These are phyloP conservation scores for Coelastrella sp. DNA, from an alignment of 139 green algal species.

Conservation along the genomic window DNA sequence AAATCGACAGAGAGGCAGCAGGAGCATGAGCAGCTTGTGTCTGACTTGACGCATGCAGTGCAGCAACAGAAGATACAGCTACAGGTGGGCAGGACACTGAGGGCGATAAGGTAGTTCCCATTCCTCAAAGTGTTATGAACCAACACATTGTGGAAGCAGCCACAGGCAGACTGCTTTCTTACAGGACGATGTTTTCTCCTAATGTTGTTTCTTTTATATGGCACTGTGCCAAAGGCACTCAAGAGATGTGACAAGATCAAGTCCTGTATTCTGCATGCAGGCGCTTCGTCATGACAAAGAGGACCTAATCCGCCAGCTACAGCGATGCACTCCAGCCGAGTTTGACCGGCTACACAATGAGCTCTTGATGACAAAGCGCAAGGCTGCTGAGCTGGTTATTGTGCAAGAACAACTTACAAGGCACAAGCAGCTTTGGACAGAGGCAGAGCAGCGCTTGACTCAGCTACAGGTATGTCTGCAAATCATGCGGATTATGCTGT, in stretches of 20 bases:
- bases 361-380: constrained; percentile 50
- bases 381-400: constrained; percentile 52
- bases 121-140: no score
- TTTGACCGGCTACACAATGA: constrained; percentile 60
- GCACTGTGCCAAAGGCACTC: no score
- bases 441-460: constrained; percentile 50
- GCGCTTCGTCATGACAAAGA: constrained; percentile 58
- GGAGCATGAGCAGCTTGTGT: constrained; percentile 61
- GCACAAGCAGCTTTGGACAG: constrained; percentile 57
- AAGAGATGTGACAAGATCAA: no score
- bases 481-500: neutral
- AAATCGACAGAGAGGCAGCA: constrained; percentile 39
- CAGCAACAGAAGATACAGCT: constrained; percentile 67
- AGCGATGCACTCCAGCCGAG: constrained; percentile 47
- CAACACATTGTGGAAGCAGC: no score
- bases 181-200: no score
- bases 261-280: no score
- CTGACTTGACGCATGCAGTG: constrained; percentile 61
- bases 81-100: constrained; percentile 46
- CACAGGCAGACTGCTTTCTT: no score
- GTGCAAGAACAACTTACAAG: constrained; percentile 58
- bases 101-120: no score
- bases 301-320: constrained; percentile 45
- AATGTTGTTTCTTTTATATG: no score
- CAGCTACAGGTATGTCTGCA: constrained; percentile 56